A percentile compares a stretch with the other conserved stretches of the same genome.
Conservation (phyloP, 495 filamentous ascomycete species). For the Hypoxylon fuscum region DNA sequence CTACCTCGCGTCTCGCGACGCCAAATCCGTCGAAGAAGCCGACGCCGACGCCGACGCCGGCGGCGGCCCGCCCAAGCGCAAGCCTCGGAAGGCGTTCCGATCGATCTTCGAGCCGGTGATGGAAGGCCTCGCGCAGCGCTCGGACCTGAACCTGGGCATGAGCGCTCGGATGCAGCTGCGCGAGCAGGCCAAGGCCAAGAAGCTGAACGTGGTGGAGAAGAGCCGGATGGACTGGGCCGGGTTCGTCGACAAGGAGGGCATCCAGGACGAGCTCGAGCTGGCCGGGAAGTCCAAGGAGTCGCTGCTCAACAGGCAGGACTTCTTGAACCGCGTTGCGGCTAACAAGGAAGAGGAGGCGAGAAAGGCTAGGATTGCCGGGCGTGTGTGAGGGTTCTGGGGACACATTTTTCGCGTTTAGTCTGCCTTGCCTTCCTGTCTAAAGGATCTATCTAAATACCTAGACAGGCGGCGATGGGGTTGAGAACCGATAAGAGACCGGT, state of each 20-base stretch:
- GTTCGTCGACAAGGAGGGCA: constrained; percentile 90
- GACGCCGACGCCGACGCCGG: constrained; percentile 39
- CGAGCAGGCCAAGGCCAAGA: constrained; percentile 70
- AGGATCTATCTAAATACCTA: too few relatives aligned
- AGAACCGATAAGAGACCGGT: too few relatives aligned
- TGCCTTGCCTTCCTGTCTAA: background rate
- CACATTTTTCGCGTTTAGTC: background rate
- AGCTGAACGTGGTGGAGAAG: constrained; percentile 97
- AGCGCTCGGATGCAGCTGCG: constrained; percentile 48
- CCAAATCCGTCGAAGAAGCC: constrained; percentile 40
- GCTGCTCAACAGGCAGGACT: constrained; percentile 86
- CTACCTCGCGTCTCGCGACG: constrained; percentile 69
- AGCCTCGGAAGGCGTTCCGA: constrained; percentile 73
- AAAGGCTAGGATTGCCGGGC: constrained; percentile 66
- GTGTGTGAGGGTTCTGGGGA: constrained; percentile 36
- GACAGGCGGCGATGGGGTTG: too few relatives aligned
- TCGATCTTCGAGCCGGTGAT: constrained; percentile 84
- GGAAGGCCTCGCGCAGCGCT: constrained; percentile 53
- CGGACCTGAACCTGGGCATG: constrained; percentile 61
- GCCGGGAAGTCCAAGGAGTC: constrained; percentile 85
- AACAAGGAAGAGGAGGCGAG: constrained; percentile 79
- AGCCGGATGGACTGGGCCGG: constrained; percentile 93
- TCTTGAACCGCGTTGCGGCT: constrained; percentile 82
- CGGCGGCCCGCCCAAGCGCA: constrained; percentile 58
- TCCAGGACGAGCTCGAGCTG: constrained; percentile 87